Evolutionary conservation across 2,329 filamentous ascomycete species (phyloP), one percentile per base, ranked within the genome.

Genomic region (Sporothrix sp.): DNA sequence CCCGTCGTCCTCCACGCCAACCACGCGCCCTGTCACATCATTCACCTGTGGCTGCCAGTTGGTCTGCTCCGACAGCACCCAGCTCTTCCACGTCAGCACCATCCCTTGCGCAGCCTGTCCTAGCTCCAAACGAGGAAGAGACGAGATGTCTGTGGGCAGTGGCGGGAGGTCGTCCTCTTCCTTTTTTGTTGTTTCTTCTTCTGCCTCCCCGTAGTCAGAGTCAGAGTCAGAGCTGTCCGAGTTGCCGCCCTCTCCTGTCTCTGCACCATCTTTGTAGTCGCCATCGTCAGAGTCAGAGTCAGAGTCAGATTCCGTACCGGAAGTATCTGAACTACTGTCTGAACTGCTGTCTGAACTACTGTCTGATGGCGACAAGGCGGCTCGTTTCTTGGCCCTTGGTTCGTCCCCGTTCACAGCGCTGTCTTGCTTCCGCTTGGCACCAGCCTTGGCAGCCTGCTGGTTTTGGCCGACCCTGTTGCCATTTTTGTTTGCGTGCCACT

Each of bases 401-500:
- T n/a, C 20, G n/a, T 49, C 40, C 1, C 23, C 25, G 3, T 16
- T 16, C 14, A 25, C 14, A 8, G 35, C 7, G 7, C 5, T 7
- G 11, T 25, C 16, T n/a, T 46, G 28, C 43, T 40, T 45, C 13
- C 42, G 16, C 23, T 47, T 46, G 11, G 25, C n/a, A 23, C 51
- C 47, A 18, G 51, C 20, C 16, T 23, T 11, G 42, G 5, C 4
- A 6, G n/a, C 8, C 27, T 14, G 23, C 13, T 20, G 8, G 9
- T 25, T 23, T 20, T 27, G 18, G 8, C 28, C 28, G 7, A 13
- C 28, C 10, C 18, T 20, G 14, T 7, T 27, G n/a, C 9, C 32
- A 1, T 69, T 68, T 14, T 63, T 78, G 74, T 59, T 90, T 3
- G 79, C 76, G 65, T 95, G 87, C 91, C 90, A 96, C 42, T 86